These are phyloP conservation scores for Chlorophyllum brunneum DNA, from an alignment of 768 basidiomycete species.

Conservation along the genomic window DNA sequence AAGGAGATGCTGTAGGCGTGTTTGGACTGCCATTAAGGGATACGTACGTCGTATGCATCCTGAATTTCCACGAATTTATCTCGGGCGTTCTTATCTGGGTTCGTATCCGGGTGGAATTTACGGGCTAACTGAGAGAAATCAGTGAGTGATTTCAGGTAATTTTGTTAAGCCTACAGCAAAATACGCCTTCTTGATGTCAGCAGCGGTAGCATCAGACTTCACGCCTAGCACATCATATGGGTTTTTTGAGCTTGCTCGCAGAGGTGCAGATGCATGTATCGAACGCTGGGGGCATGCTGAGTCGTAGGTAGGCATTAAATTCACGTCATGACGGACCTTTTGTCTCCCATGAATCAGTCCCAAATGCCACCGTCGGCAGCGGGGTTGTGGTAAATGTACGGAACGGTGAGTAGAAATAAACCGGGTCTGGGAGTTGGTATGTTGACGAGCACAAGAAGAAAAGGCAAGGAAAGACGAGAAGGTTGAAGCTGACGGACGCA, in stretches of 20 bases:
- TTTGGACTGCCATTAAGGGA: background rate
- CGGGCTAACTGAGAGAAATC: constrained; percentile 72
- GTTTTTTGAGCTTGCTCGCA: constrained; percentile 61
- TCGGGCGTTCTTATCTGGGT: constrained; percentile 85
- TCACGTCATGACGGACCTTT: constrained; percentile 31
- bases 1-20: constrained; percentile 12
- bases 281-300: constrained; percentile 48
- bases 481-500: constrained; percentile 44
- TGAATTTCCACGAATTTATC: constrained; percentile 97
- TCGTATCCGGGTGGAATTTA: constrained; percentile 97
- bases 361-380: background rate
- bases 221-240: constrained; percentile 94
- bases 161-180: constrained; percentile 67
- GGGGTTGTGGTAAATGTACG: constrained; percentile 28
- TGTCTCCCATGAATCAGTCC: background rate
- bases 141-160: constrained; percentile 14
- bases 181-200: constrained; percentile 97
- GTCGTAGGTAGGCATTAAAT: constrained; percentile 13
- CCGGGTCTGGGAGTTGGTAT: constrained; percentile 25
- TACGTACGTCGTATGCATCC: constrained; percentile 86
- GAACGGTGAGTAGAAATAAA: constrained; percentile 35
- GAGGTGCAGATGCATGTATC: constrained; percentile 66
- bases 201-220: constrained; percentile 70
- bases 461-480: constrained; percentile 56
- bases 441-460: constrained; percentile 49